Base-by-base conservation (phyloP, 257 asterid genomes). In the Salvia miltiorrhiza region DNA sequence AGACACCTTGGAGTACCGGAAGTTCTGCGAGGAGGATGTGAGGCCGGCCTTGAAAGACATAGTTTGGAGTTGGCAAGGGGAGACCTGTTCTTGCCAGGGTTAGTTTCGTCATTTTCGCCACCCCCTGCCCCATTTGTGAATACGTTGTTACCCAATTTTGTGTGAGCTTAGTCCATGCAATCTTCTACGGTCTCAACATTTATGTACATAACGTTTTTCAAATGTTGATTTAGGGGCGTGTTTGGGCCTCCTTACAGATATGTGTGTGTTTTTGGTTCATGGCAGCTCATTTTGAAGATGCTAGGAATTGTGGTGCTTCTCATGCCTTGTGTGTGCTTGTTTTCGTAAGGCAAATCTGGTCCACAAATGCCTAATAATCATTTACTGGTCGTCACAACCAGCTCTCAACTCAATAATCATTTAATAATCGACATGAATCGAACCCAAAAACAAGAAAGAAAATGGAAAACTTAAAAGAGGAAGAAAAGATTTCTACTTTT, bases 11-110 rank as follows among this genome's bases (percentile, higher is more conserved):
- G 98, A 92, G 87, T 92, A 92, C 62, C 67, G 13, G 79, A 89
- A 84, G 76, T 79, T 92, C 1, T 92, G 88, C 10, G 96, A 86
- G 48, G 96, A 92, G 53, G 96, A 86, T 11, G 78, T 77, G 13
- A 59, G 98, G 85, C 94, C 96, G 9, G 90, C 90, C 3, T 82
- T 92, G 57, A 81, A 89, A 67, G 98, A 92, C 78, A 90, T 92
- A 32, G 97, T 92, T 17, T 92, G 98, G 98, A 89, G 83, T 50
- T 92, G 98, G 98, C 97, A 92, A 76, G 98, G 98, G n/a, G 97
- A 87, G 81, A 73, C 33, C 40, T 72, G 79, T 41, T 71, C 17
- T 0, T 45, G 74, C 69, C 20, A 52, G 69, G 80, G 45, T 2
- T 80, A 80, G 71, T 74, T 75, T 54, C 40, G 86, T 70, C 65